Conservation (phyloP, 768 basidiomycete genomes). For the Tulasnella calospora region DNA sequence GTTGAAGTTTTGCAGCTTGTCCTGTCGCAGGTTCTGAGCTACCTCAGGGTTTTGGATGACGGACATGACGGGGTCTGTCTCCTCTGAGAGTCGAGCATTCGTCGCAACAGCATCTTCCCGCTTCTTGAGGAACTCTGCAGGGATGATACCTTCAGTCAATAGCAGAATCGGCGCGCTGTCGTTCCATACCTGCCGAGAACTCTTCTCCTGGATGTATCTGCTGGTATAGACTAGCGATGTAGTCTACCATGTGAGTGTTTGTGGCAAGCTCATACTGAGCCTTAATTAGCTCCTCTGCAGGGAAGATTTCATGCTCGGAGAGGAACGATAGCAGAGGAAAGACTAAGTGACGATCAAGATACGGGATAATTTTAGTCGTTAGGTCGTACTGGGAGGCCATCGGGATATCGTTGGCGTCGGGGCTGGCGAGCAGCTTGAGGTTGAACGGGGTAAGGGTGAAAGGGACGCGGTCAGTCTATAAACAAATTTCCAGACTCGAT, state of each 20-base stretch:
- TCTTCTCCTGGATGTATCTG: slow-evolving; percentile 70
- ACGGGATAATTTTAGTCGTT: slow-evolving; percentile 82
- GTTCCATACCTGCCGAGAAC: slow-evolving; percentile 57
- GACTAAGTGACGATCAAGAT: slow-evolving; percentile 90
- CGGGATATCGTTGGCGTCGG: not conserved
- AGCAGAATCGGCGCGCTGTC: not conserved
- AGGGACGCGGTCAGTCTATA: not conserved
- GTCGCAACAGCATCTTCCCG: slow-evolving; percentile 76
- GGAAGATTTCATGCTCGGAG: slow-evolving; percentile 66
- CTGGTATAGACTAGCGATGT: slow-evolving; percentile 73
- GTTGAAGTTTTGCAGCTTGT: slow-evolving; percentile 93
- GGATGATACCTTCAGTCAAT: slow-evolving; percentile 11
- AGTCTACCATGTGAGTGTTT: slow-evolving; percentile 98
- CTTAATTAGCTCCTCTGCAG: slow-evolving; percentile 68
- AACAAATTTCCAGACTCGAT: slow-evolving; percentile 6
- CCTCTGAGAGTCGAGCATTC: slow-evolving; percentile 77
- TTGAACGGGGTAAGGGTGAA: not conserved
- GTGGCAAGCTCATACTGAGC: slow-evolving; percentile 98
- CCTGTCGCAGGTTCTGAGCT: slow-evolving; percentile 86
- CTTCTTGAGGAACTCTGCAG: slow-evolving; percentile 75
- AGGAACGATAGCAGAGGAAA: slow-evolving; percentile 91
- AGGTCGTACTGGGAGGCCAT: slow-evolving; percentile 77
- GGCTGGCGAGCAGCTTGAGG: not conserved
- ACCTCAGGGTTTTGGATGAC: slow-evolving; percentile 97
- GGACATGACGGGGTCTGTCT: slow-evolving; percentile 88